A percentile compares a stretch with the other conserved stretches of the same genome.
Evolutionary conservation across 306 rosid species (phyloP).

Genomic region (Hippophae gyantsensis): DNA sequence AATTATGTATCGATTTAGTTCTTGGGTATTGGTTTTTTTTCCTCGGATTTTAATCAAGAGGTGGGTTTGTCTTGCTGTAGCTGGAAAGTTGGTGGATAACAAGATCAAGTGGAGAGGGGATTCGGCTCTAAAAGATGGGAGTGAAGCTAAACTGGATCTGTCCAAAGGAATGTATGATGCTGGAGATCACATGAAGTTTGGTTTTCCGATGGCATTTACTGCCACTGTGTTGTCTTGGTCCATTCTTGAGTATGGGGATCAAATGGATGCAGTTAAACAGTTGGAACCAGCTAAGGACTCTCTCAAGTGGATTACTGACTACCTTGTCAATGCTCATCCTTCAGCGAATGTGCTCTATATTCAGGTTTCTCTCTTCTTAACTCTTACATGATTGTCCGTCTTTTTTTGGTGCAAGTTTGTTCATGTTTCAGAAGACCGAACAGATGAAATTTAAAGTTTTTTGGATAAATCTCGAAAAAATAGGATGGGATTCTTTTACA

Average conservation of each 20-base stretch:
- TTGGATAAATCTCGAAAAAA: too few species aligned
- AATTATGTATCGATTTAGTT: neutral
- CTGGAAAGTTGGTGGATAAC: slow-evolving; percentile 61
- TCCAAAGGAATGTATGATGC: slow-evolving; percentile 93
- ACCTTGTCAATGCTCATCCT: slow-evolving; percentile 69
- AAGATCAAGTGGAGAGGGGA: slow-evolving; percentile 87
- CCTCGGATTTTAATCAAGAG: neutral
- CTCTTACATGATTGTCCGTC: neutral
- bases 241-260: slow-evolving; percentile 90
- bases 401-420: slow-evolving; percentile 8
- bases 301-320: slow-evolving; percentile 94
- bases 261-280: slow-evolving; percentile 70
- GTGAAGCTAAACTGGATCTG: slow-evolving; percentile 54
- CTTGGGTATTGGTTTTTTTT: neutral
- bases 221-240: slow-evolving; percentile 90
- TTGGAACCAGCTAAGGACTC: slow-evolving; percentile 56
- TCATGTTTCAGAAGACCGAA: neutral
- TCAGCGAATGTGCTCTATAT: slow-evolving; percentile 70
- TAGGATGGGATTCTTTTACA: too few species aligned
- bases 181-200: slow-evolving; percentile 92
- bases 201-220: slow-evolving; percentile 89
- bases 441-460: too few species aligned
- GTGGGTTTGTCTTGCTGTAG: slow-evolving; percentile 29
- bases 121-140: slow-evolving; percentile 78
- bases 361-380: slow-evolving; percentile 46